phyloP scores from a whole-genome alignment of 352 stramenopile genomes.

The Globisporangium apiculatum region DNA sequence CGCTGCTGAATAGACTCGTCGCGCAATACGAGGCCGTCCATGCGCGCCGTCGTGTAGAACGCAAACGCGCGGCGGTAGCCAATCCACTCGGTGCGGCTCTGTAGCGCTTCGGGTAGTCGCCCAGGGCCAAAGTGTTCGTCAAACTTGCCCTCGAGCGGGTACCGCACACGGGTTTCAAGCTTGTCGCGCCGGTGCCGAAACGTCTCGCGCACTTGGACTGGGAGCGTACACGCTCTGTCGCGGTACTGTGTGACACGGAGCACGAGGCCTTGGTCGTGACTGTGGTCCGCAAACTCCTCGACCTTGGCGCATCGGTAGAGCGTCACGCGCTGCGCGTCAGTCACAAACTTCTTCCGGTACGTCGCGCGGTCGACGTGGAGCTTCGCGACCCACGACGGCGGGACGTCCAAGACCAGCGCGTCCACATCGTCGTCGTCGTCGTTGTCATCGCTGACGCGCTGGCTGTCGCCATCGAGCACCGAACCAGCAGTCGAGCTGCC shows the following conservation, averaged over 20 bases:
- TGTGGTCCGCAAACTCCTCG: conserved; percentile 90
- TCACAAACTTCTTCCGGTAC: conserved; percentile 86
- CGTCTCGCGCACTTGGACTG: conserved; percentile 86
- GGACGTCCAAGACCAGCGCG: conserved; percentile 73
- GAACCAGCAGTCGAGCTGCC: conserved; percentile 18
- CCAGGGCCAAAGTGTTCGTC: conserved; percentile 77
- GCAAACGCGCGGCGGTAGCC: conserved; percentile 81
- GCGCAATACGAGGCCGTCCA: conserved; percentile 82
- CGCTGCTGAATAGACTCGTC: conserved; percentile 87
- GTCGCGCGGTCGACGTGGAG: conserved; percentile 60
- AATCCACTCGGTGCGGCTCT: conserved; percentile 79
- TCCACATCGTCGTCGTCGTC: conserved; percentile 43
- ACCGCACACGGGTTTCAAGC: conserved; percentile 69
- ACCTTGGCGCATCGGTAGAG: conserved; percentile 89
- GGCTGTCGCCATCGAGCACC: conserved; percentile 41
- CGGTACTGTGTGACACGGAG: conserved; percentile 79
- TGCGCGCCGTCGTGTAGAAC: conserved; percentile 89
- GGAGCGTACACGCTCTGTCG: conserved; percentile 69
- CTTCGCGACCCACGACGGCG: conserved; percentile 79
- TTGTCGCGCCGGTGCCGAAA: conserved; percentile 91
- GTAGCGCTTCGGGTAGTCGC: conserved; percentile 64
- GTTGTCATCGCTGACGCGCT: conserved; percentile 19
- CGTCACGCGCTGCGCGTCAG: conserved; percentile 75
- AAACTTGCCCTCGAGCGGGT: conserved; percentile 83
- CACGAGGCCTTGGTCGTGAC: conserved; percentile 86